These are phyloP conservation scores for Vitellaria paradoxa DNA, from an alignment of 179 eudicot genomes.

Conservation along the genomic window DNA sequence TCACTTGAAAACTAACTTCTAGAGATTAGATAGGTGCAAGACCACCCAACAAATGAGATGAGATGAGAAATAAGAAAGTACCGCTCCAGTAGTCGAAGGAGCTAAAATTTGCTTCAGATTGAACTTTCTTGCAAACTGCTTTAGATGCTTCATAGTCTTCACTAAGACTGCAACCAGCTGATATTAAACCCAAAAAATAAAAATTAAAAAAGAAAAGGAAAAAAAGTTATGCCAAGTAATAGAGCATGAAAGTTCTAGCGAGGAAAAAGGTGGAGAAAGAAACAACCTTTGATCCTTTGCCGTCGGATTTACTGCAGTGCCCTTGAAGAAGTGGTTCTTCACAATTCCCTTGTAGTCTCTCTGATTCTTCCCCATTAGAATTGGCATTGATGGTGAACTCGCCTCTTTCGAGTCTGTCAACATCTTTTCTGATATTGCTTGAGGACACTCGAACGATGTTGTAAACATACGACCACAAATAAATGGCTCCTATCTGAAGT, in stretches of 20 bases:
- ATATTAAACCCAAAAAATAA: not conserved
- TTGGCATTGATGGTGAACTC: not conserved
- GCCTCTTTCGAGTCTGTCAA: not conserved
- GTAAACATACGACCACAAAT: conserved; percentile 74
- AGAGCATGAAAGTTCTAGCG: not conserved
- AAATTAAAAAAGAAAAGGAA: not conserved
- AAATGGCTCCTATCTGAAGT: conserved; percentile 70
- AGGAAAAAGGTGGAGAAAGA: not conserved
- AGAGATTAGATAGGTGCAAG: too few species aligned
- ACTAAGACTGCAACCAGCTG: conserved; percentile 26
- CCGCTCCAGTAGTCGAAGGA: conserved; percentile 52
- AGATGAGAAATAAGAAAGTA: conserved; percentile 9
- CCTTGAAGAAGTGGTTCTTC: conserved; percentile 46
- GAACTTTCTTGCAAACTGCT: conserved; percentile 14
- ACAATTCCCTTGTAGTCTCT: conserved; percentile 5
- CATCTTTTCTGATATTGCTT: conserved; percentile 29
- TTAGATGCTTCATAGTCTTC: conserved; percentile 20
- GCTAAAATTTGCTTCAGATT: conserved; percentile 36
- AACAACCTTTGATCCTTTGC: conserved; percentile 22
- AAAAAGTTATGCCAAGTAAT: not conserved
- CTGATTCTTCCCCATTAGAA: conserved; percentile 18
- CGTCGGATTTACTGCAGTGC: conserved; percentile 5
- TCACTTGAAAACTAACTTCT: too few species aligned
- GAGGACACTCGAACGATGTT: conserved; percentile 55
- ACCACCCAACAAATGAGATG: not conserved